These are phyloP conservation scores for Chaetomium olivaceum DNA, from an alignment of 2,329 filamentous ascomycete genomes.

Conservation along the genomic window DNA sequence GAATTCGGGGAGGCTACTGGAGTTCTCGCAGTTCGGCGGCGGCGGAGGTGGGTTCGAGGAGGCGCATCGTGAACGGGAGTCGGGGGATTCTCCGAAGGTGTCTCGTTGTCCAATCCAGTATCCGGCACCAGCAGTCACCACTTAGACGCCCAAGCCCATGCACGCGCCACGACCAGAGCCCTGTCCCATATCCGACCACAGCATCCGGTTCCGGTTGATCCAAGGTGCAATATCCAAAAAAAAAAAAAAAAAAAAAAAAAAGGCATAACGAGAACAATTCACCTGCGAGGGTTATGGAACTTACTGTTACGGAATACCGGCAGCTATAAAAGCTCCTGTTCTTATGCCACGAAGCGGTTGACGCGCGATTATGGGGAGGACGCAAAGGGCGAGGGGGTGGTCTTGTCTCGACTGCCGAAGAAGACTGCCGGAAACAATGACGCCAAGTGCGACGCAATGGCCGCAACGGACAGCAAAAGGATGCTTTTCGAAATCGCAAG, in stretches of 20 bases:
- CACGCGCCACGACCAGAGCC: not conserved
- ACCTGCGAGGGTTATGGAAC: not conserved
- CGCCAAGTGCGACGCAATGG: constrained; percentile 38
- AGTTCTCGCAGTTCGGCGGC: not conserved
- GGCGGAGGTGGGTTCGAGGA: not conserved
- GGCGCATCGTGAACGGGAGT: not conserved
- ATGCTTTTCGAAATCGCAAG: constrained; percentile 43
- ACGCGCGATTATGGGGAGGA: not conserved
- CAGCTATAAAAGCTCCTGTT: not conserved
- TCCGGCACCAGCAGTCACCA: not conserved
- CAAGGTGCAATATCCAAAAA: not conserved
- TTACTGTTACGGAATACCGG: not conserved
- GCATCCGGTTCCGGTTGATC: not conserved
- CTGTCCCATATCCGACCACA: not conserved
- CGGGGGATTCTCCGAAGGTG: not conserved
- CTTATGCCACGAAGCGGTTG: not conserved
- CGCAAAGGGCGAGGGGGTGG: constrained; percentile 2
- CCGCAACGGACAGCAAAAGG: constrained; percentile 39
- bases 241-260: no score
- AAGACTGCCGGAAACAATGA: constrained; percentile 24
- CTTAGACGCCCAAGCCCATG: not conserved
- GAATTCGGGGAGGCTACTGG: not conserved
- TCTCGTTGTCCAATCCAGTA: not conserved
- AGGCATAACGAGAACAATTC: not conserved
- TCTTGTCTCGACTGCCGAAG: constrained; percentile 9